Evolutionary conservation across 371 early-diverging fungal genomes (phyloP).

Genomic region (Rhizopus microsporus): DNA sequence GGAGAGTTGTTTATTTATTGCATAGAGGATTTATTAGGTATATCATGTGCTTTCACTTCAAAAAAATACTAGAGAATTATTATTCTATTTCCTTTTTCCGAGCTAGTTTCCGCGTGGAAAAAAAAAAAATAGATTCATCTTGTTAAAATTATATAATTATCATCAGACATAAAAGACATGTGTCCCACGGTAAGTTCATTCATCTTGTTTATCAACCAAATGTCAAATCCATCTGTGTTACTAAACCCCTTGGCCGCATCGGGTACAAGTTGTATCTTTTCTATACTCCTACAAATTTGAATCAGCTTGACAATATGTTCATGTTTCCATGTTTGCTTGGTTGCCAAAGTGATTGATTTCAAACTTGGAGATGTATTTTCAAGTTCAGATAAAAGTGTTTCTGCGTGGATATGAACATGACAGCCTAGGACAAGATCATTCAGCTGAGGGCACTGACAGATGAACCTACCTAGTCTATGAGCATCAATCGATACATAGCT

Average conservation of each 20-base stretch:
- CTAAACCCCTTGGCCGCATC: slow-evolving; percentile 8
- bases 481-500: slow-evolving; percentile 37
- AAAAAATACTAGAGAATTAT: too few relatives aligned
- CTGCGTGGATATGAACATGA: slow-evolving; percentile 34
- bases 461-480: slow-evolving; percentile 20
- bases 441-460: slow-evolving; percentile 29
- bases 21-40: too few relatives aligned
- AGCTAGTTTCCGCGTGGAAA: too few relatives aligned
- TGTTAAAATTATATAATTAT: neutral
- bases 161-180: neutral
- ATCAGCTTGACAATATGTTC: slow-evolving; percentile 18
- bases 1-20: too few relatives aligned
- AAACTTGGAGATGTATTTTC: slow-evolving; percentile 13
- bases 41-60: too few relatives aligned
- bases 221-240: neutral
- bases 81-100: too few relatives aligned
- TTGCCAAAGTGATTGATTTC: slow-evolving; percentile 16
- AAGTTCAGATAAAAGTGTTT: slow-evolving; percentile 27
- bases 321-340: slow-evolving; percentile 20
- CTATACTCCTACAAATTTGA: slow-evolving; percentile 12
- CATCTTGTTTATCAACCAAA: neutral
- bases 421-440: slow-evolving; percentile 22
- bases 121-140: too few relatives aligned
- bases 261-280: slow-evolving; percentile 13
- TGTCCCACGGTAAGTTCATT: neutral